Percentiles rank a stretch among this genome's conserved stretches.
These are phyloP conservation scores for Dothideomycetes sp. DNA, from an alignment of 2,329 filamentous ascomycete species.

Conservation along the genomic window DNA sequence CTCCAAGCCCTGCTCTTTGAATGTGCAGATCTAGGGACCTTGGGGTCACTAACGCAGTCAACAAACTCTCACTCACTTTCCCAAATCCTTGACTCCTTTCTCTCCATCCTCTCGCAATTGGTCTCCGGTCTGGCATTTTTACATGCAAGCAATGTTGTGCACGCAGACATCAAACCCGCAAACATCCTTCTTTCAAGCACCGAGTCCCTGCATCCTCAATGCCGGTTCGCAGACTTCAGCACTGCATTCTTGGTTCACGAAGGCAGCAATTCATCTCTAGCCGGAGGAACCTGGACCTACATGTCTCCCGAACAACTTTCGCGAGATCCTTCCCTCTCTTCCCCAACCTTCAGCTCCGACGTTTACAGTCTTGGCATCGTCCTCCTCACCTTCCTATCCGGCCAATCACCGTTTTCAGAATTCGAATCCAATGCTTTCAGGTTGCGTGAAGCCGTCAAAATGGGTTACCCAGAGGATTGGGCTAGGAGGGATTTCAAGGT, in stretches of 20 bases:
- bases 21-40: slow-evolving; percentile 24
- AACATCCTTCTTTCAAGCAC: slow-evolving; percentile 40
- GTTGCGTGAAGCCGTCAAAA: slow-evolving; percentile 36
- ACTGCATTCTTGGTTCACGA: slow-evolving; percentile 22
- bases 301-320: slow-evolving; percentile 29
- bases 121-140: slow-evolving; percentile 35
- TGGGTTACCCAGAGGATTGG: slow-evolving; percentile 33
- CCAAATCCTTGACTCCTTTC: slow-evolving; percentile 24
- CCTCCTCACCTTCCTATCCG: slow-evolving; percentile 34
- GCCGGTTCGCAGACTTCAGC: slow-evolving; percentile 32
- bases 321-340: slow-evolving; percentile 21
- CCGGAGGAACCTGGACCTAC: slow-evolving; percentile 40
- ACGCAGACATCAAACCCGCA: slow-evolving; percentile 40
- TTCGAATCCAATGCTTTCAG: slow-evolving; percentile 33
- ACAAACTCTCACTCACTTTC: neutral
- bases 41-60: slow-evolving; percentile 21
- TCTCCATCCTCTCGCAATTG: slow-evolving; percentile 31
- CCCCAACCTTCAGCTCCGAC: slow-evolving; percentile 30
- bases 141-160: slow-evolving; percentile 30
- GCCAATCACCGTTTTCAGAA: slow-evolving; percentile 32
- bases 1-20: slow-evolving; percentile 24
- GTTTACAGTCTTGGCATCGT: slow-evolving; percentile 39
- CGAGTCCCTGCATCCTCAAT: slow-evolving; percentile 25
- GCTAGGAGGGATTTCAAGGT: slow-evolving; percentile 29
- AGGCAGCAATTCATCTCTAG: slow-evolving; percentile 6